Percentiles rank a stretch among this genome's conserved stretches.
These are phyloP conservation scores for Tetrapisispora taiwanensis DNA, from an alignment of 805 yeast species.

Conservation along the genomic window DNA sequence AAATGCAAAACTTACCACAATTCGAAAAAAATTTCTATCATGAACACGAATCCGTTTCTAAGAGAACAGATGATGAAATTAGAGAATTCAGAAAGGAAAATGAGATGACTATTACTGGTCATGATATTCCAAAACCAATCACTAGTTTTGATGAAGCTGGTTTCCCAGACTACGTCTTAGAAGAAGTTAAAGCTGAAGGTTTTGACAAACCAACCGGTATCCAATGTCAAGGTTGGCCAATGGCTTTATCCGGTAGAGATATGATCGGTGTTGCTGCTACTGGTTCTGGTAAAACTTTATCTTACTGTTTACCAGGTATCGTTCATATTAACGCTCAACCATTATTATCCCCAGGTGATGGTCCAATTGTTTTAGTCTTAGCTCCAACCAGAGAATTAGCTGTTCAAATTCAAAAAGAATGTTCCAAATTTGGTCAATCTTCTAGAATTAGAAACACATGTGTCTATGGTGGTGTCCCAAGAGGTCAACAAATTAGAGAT, in stretches of 20 bases:
- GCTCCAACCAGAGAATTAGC: slow-evolving; percentile 99
- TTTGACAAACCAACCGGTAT: slow-evolving; percentile 91
- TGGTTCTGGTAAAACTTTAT: slow-evolving; percentile 97
- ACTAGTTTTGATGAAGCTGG: slow-evolving; percentile 93
- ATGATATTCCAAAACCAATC: slow-evolving; percentile 88
- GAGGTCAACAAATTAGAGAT: slow-evolving; percentile 95
- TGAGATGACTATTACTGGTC: slow-evolving; percentile 80
- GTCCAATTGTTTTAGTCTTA: slow-evolving; percentile 91
- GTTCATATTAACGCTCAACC: slow-evolving; percentile 99
- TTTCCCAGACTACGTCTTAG: slow-evolving; percentile 87
- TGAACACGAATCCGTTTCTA: slow-evolving; percentile 71
- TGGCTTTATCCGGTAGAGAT: slow-evolving; percentile 98
- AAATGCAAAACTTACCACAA: slow-evolving; percentile 52
- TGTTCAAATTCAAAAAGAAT: slow-evolving; percentile 91
- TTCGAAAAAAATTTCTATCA: slow-evolving; percentile 92
- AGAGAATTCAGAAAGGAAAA: slow-evolving; percentile 64
- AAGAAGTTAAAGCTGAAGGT: slow-evolving; percentile 83
- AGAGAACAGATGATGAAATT: slow-evolving; percentile 67
- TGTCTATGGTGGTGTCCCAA: slow-evolving; percentile 99
- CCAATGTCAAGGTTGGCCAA: slow-evolving; percentile 99
- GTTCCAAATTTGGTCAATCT: slow-evolving; percentile 84
- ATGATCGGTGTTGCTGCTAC: slow-evolving; percentile 98
- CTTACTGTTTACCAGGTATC: slow-evolving; percentile 93
- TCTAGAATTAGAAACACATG: slow-evolving; percentile 94
- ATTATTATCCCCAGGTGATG: slow-evolving; percentile 84